Evolutionary conservation across 306 rosid species (phyloP).

Genomic region (Luffa aegyptiaca): DNA sequence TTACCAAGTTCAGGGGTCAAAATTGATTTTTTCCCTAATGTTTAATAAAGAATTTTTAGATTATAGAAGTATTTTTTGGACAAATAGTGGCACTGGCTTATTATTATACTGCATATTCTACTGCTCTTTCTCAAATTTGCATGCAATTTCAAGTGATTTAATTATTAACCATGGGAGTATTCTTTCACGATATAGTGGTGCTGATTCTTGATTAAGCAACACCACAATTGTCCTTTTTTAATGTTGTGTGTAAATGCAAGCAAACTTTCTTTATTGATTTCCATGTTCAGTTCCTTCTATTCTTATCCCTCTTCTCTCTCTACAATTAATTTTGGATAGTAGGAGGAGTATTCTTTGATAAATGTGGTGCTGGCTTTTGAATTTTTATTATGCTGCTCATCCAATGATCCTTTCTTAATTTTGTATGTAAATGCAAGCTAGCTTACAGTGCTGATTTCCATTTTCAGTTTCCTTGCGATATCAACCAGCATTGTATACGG

Average conservation of each 20-base stretch:
- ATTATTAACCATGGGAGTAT: not conserved
- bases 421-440: not conserved
- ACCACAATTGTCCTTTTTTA: not conserved
- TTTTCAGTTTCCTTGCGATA: slow-evolving; percentile 62
- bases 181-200: not conserved
- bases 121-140: not conserved
- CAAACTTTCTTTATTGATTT: not conserved
- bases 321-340: not conserved
- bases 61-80: not conserved
- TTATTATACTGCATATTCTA: too few relatives aligned
- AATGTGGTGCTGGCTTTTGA: not conserved
- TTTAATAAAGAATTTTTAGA: not conserved
- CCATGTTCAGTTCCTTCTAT: slow-evolving; percentile 24
- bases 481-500: slow-evolving; percentile 71
- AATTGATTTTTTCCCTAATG: too few relatives aligned
- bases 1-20: too few relatives aligned
- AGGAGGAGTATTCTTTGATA: not conserved
- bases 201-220: not conserved
- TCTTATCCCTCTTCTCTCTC: not conserved
- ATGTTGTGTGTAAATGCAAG: not conserved
- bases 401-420: not conserved
- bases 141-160: not conserved
- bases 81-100: not conserved
- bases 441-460: not conserved
- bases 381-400: too few relatives aligned